These are phyloP conservation scores for Metschnikowia drakensbergensis DNA, from an alignment of 805 yeast species.

Conservation along the genomic window DNA sequence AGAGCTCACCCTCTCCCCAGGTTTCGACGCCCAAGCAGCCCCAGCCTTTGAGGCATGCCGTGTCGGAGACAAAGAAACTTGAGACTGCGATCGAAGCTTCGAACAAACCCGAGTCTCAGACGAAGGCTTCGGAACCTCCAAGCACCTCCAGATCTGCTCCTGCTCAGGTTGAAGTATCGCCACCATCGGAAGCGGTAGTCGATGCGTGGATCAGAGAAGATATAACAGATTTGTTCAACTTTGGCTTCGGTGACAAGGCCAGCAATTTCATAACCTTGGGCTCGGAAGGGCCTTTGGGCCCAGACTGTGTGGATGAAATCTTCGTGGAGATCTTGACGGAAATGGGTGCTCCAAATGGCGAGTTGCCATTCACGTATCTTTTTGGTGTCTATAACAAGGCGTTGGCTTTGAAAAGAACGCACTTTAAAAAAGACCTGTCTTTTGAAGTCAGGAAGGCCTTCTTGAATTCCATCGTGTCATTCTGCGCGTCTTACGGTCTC, in stretches of 20 bases:
- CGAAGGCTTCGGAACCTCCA: neutral
- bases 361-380: constrained; percentile 46
- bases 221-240: constrained; percentile 33
- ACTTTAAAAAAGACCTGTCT: constrained; percentile 39
- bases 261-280: constrained; percentile 21
- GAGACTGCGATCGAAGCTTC: neutral
- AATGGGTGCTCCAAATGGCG: constrained; percentile 39
- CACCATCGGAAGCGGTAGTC: constrained; percentile 20
- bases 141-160: neutral
- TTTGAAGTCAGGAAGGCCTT: constrained; percentile 35
- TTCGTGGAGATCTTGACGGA: constrained; percentile 57
- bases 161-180: neutral
- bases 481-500: constrained; percentile 59
- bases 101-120: neutral
- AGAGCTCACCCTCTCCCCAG: constrained; percentile 7
- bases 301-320: constrained; percentile 44
- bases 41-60: neutral
- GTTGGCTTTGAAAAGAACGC: constrained; percentile 38
- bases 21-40: neutral
- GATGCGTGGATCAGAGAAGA: constrained; percentile 41
- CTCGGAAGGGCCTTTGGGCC: constrained; percentile 20
- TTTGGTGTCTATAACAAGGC: constrained; percentile 43
- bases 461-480: constrained; percentile 46
- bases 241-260: constrained; percentile 24
- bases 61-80: constrained; percentile 1